A percentile compares a stretch with the other conserved stretches of the same genome.
Conservation (phyloP, 1,139 yeast species). For the Pichia sorboxylosa region DNA sequence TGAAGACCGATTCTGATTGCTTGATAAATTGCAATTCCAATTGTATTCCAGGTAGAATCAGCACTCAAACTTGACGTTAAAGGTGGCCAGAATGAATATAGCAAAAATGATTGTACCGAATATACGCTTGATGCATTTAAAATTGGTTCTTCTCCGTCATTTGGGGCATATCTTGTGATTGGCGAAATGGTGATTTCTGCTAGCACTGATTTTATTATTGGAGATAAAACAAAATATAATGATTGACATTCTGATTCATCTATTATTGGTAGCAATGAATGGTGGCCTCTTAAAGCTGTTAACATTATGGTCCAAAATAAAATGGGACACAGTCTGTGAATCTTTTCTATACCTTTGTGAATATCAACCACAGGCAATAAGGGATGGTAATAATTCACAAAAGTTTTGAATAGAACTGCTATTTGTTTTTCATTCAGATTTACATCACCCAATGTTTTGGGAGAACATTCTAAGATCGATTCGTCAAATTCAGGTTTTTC, state of each 20-base stretch:
- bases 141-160: conserved; percentile 58
- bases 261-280: conserved; percentile 17
- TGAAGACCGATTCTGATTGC: conserved; percentile 88
- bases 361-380: conserved; percentile 83
- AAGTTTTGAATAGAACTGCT: conserved; percentile 55
- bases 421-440: conserved; percentile 52
- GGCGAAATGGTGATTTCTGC: conserved; percentile 89
- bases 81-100: conserved; percentile 93
- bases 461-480: conserved; percentile 33
- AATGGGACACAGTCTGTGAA: conserved; percentile 72
- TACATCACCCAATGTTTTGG: conserved; percentile 60
- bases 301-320: conserved; percentile 91
- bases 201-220: conserved; percentile 59
- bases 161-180: conserved; percentile 68
- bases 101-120: conserved; percentile 82
- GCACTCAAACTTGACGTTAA: conserved; percentile 88
- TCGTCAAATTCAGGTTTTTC: conserved; percentile 10
- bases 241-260: conserved; percentile 26
- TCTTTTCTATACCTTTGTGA: conserved; percentile 65
- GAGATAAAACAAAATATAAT: conserved; percentile 46
- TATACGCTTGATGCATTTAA: conserved; percentile 86
- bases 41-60: conserved; percentile 90
- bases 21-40: conserved; percentile 83
- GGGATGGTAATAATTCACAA: conserved; percentile 64
- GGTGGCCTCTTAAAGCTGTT: conserved; percentile 57